phyloP scores from a whole-genome alignment of 169 alveolate species.

The Eimeria sp. region DNA sequence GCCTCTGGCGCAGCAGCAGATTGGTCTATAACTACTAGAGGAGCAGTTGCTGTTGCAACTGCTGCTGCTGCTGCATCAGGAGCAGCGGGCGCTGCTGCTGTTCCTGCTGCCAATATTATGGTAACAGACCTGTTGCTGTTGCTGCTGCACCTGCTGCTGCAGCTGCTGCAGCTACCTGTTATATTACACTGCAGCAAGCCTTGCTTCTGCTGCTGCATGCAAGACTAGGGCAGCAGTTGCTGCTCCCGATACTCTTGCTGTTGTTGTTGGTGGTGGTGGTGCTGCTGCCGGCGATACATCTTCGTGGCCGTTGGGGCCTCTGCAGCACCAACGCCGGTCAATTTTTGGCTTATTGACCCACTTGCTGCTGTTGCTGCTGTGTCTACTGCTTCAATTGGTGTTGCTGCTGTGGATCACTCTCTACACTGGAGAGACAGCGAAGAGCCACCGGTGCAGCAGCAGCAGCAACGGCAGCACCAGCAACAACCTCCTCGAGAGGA shows the following conservation, averaged over 20 bases:
- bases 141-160: conserved; percentile 35
- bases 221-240: conserved; percentile 9
- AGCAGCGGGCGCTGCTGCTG: not conserved
- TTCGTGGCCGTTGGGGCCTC: not conserved
- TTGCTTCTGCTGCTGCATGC: not conserved
- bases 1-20: not conserved
- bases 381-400: not conserved
- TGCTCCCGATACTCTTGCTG: conserved; percentile 11
- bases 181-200: not conserved
- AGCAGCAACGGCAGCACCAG: conserved; percentile 58
- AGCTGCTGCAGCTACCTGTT: not conserved
- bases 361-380: not conserved
- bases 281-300: not conserved
- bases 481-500: not conserved
- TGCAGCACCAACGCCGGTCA: conserved; percentile 8
- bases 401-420: not conserved
- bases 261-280: not conserved
- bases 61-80: conserved; percentile 25
- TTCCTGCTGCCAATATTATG: not conserved
- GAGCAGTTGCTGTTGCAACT: not conserved
- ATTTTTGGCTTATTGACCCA: not conserved
- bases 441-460: conserved; percentile 19
- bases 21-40: not conserved
- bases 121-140: not conserved
- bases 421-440: not conserved